Evolutionary conservation across 2,329 filamentous ascomycete species (phyloP).

Genomic region (Trichoderma aggressivum): DNA sequence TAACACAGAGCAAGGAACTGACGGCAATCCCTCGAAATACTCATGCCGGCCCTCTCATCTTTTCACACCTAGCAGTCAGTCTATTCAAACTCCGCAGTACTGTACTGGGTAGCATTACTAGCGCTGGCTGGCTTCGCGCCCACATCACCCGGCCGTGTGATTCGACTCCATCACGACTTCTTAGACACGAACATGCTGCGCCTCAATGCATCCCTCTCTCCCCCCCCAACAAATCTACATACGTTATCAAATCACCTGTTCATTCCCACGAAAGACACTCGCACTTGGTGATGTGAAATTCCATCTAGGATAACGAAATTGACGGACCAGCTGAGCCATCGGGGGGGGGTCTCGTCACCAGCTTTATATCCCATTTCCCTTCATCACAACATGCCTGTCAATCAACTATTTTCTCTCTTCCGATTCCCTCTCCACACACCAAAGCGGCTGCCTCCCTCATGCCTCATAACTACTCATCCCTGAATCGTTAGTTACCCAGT

Average conservation of each 20-base stretch:
- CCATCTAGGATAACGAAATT: background rate
- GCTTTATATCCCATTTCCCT: background rate
- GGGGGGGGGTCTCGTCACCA: background rate
- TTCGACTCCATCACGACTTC: conserved; percentile 2
- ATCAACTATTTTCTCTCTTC: background rate
- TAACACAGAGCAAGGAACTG: background rate
- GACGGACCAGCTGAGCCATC: background rate
- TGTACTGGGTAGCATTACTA: background rate
- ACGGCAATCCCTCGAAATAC: background rate
- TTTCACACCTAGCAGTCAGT: too few species aligned
- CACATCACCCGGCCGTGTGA: background rate
- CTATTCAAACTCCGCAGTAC: too few species aligned
- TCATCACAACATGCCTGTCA: background rate
- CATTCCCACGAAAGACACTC: background rate
- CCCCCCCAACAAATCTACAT: background rate
- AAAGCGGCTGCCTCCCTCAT: background rate
- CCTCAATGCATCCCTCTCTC: background rate
- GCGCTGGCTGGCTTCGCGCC: background rate
- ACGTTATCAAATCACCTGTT: background rate
- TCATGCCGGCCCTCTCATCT: background rate
- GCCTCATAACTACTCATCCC: background rate
- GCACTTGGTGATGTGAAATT: background rate
- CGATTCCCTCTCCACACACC: background rate
- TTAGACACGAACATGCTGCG: conserved; percentile 9
- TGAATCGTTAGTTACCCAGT: background rate